phyloP scores from a whole-genome alignment of 768 basidiomycete species.

The Leccinellum albellum region DNA sequence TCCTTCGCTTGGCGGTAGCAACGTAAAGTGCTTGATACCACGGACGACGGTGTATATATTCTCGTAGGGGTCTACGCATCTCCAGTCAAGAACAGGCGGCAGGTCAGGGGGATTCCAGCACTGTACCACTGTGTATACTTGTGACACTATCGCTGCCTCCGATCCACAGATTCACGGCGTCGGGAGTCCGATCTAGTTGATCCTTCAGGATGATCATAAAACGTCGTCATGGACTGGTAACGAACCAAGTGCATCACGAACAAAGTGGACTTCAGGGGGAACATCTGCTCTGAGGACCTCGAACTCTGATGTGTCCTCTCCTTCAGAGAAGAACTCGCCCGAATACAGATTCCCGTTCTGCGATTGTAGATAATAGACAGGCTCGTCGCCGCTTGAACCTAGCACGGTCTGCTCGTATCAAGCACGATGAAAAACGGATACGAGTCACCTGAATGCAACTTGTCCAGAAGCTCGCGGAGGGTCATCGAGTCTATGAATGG shows the following conservation, averaged over 20 bases:
- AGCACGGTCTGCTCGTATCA: background rate
- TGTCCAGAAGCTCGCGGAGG: conserved; percentile 50
- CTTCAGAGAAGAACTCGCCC: conserved; percentile 35
- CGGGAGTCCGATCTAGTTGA: conserved; percentile 55
- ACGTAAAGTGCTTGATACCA: conserved; percentile 80
- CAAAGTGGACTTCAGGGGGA: conserved; percentile 66
- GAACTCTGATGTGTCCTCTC: conserved; percentile 53
- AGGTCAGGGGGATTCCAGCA: background rate
- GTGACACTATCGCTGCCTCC: conserved; percentile 75
- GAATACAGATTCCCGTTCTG: conserved; percentile 88
- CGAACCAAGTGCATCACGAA: conserved; percentile 74
- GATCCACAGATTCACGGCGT: conserved; percentile 94
- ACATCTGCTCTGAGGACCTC: conserved; percentile 60
- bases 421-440: background rate
- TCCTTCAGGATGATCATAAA: background rate
- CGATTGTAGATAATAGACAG: conserved; percentile 76
- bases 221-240: conserved; percentile 4
- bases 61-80: conserved; percentile 74
- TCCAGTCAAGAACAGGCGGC: background rate
- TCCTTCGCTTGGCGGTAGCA: conserved; percentile 87
- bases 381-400: conserved; percentile 11
- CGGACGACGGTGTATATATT: conserved; percentile 88
- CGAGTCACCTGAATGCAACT: conserved; percentile 34
- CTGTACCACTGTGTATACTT: conserved; percentile 79
- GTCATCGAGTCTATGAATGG: conserved; percentile 68